phyloP scores from a whole-genome alignment of 2,329 filamentous ascomycete species.

The Xylaria sp. region DNA sequence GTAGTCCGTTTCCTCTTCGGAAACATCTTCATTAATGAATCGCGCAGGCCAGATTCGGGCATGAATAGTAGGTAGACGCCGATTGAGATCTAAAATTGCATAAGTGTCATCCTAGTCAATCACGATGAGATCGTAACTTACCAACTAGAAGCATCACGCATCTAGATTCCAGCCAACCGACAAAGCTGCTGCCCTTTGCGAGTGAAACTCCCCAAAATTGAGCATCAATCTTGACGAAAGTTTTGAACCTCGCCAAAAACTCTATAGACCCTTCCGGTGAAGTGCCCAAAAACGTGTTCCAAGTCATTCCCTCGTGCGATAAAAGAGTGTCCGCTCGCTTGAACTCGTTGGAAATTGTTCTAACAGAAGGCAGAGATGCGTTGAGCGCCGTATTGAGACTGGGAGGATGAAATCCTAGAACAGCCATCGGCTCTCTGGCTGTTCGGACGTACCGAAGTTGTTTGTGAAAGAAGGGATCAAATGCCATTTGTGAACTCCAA shows the following conservation, averaged over 20 bases:
- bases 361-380: slow-evolving; percentile 63
- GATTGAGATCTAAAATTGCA: slow-evolving; percentile 61
- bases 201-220: slow-evolving; percentile 72
- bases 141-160: slow-evolving; percentile 67
- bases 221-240: slow-evolving; percentile 68
- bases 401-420: slow-evolving; percentile 71
- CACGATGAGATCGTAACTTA: slow-evolving; percentile 49
- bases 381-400: slow-evolving; percentile 67
- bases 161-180: slow-evolving; percentile 72
- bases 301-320: slow-evolving; percentile 50
- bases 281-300: slow-evolving; percentile 55
- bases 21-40: slow-evolving; percentile 56
- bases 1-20: slow-evolving; percentile 57
- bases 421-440: slow-evolving; percentile 67
- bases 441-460: slow-evolving; percentile 63
- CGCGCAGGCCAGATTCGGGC: slow-evolving; percentile 71
- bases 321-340: slow-evolving; percentile 56
- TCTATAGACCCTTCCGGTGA: slow-evolving; percentile 50
- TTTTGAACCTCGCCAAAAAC: slow-evolving; percentile 63
- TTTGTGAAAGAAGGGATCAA: slow-evolving; percentile 69
- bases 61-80: slow-evolving; percentile 60
- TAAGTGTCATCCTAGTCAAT: slow-evolving; percentile 12
- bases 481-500: slow-evolving; percentile 65
- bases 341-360: slow-evolving; percentile 63
- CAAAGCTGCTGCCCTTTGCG: slow-evolving; percentile 62